Evolutionary conservation across 169 alveolate species (phyloP), one percentile per base, ranked within the genome.

Genomic region (Haemoproteus tartakovskyi): DNA sequence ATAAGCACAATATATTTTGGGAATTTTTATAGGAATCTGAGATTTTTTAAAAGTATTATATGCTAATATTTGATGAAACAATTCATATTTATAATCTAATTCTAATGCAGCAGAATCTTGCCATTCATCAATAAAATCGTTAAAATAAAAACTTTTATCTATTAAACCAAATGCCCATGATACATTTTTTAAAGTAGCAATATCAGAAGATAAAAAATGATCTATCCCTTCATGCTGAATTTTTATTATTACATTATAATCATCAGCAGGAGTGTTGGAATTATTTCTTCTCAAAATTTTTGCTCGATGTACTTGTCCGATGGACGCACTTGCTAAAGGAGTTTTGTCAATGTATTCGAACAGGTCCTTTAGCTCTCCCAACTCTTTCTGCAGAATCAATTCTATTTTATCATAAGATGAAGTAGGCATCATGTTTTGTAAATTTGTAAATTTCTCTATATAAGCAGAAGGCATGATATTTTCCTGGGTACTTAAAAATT

Each of bases 391-490:
- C 16, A 94, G 19, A 37, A 90, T 85, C 45, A 78, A 86, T 50
- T 85, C 86, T 38, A 93, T 78, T 30, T 85, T 90, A 22, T 79
- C 82, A 40, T 82, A 86, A 18, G 86, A 80, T 16, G 94, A 84
- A 38, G 90, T 88, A 11, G 97, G 97, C 92, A 94, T 90, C 88
- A 81, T 80, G 51, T 94, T 97, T 41, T 94, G 97, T 33, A 94
- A 87, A 50, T 89, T 90, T 3, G 91, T 82, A 27, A 94, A 79
- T 67, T 93, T 92, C 24, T 87, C 89, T 30, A 94, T 78, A 82
- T 92, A 94, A 74, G 91, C 93, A 61, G 62, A 63, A 14, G 97
- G 97, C 59, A 94, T 79, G 60, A 94, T 60, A 47, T 94, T 96
- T 48, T 93, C 87, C 59, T 94, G 91, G 1, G 97, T 94, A 62